These are phyloP conservation scores for Alternaria brassicae DNA, from an alignment of 2,329 filamentous ascomycete species.

Conservation along the genomic window DNA sequence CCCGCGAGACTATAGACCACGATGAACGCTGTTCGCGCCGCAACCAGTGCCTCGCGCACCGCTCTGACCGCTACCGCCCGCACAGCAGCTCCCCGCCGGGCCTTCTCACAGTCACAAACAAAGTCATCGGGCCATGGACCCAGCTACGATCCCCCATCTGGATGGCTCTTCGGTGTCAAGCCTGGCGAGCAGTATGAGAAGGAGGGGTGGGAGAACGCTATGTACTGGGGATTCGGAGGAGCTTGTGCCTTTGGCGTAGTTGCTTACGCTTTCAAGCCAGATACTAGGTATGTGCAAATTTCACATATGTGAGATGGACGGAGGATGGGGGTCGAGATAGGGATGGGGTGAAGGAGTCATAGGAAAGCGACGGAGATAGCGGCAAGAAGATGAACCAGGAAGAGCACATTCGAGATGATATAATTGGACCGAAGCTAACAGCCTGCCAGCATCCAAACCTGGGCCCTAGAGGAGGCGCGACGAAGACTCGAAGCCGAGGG, in stretches of 20 bases:
- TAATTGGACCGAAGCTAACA: conserved; percentile 24
- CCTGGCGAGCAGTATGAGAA: conserved; percentile 94
- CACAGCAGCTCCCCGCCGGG: conserved; percentile 21
- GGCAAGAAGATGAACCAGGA: background rate
- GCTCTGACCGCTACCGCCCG: conserved; percentile 25
- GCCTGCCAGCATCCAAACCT: conserved; percentile 87
- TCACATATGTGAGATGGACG: background rate
- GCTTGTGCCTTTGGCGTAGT: conserved; percentile 75
- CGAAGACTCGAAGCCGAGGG: conserved; percentile 95
- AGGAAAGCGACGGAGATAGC: background rate
- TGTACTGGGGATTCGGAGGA: conserved; percentile 84
- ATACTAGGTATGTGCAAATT: conserved; percentile 85
- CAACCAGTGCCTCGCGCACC: conserved; percentile 32
- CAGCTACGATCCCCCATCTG: conserved; percentile 87
- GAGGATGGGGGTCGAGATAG: background rate
- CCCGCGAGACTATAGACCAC: conserved; percentile 5
- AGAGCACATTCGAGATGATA: background rate
- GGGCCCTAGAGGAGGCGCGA: conserved; percentile 96
- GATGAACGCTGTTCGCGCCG: conserved; percentile 40
- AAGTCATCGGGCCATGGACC: conserved; percentile 62
- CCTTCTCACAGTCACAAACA: conserved; percentile 33
- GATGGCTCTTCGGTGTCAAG: conserved; percentile 93
- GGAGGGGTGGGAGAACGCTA: conserved; percentile 93
- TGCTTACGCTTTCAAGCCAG: conserved; percentile 94
- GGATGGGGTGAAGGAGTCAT: background rate